phyloP scores from a whole-genome alignment of 139 green algal genomes.

The Microglena sp. region DNA sequence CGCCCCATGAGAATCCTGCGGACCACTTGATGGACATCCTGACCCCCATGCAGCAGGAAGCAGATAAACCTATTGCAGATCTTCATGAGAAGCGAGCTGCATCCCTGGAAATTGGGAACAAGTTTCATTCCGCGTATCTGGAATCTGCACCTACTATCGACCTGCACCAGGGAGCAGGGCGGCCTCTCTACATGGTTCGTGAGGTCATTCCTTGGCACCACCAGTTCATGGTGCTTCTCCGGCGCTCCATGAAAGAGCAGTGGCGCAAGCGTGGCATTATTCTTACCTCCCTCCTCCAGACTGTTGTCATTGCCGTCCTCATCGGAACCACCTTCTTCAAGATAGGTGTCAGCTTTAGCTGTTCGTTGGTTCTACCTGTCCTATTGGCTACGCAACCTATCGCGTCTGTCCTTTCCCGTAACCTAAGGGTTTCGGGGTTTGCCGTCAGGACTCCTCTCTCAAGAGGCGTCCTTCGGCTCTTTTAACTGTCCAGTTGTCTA shows the following conservation, averaged over 20 bases:
- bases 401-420: too few species aligned
- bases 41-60: slow-evolving; percentile 11
- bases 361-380: too few species aligned
- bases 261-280: slow-evolving; percentile 28
- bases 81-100: too few species aligned
- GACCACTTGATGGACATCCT: background rate
- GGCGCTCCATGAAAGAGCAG: slow-evolving; percentile 36
- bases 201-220: slow-evolving; percentile 32
- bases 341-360: too few species aligned
- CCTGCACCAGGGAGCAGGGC: slow-evolving; percentile 7
- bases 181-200: slow-evolving; percentile 13
- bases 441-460: too few species aligned
- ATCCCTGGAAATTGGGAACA: too few species aligned
- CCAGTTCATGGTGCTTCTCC: slow-evolving; percentile 36
- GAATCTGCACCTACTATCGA: background rate
- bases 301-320: slow-evolving; percentile 32
- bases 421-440: too few species aligned
- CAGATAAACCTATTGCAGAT: background rate
- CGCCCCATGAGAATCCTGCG: slow-evolving; percentile 24
- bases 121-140: too few species aligned
- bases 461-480: too few species aligned
- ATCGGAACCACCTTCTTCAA: slow-evolving; percentile 31
- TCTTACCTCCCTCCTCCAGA: slow-evolving; percentile 24
- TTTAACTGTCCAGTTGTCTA: too few species aligned
- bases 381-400: too few species aligned